phyloP scores from a whole-genome alignment of 202 grass and related monocot genomes.

The Panicum hallii region DNA sequence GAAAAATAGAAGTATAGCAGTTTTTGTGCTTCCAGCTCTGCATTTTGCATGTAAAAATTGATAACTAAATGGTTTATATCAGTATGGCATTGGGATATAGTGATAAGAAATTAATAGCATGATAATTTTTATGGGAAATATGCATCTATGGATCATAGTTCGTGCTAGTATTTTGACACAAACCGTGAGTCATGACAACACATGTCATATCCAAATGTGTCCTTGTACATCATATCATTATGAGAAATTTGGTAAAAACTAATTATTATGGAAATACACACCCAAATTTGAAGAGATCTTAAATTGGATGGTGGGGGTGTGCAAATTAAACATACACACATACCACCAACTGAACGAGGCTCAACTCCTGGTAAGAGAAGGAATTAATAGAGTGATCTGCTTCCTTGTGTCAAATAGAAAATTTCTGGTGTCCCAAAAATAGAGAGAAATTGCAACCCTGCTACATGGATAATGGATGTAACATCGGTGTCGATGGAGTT shows the following conservation, averaged over 20 bases:
- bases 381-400: not conserved
- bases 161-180: not conserved
- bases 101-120: not conserved
- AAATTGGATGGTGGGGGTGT: not conserved
- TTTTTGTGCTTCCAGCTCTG: not conserved
- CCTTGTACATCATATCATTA: not conserved
- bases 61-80: not conserved
- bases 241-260: not conserved
- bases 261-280: not conserved
- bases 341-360: not conserved
- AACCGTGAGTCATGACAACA: not conserved
- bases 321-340: not conserved
- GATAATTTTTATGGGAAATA: not conserved
- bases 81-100: not conserved
- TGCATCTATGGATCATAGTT: not conserved
- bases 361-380: not conserved
- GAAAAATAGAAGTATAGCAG: not conserved
- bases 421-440: slow-evolving; percentile 49
- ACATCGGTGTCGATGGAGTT: slow-evolving; percentile 50
- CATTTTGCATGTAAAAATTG: not conserved
- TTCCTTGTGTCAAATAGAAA: slow-evolving; percentile 31
- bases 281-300: not conserved
- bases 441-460: slow-evolving; percentile 55
- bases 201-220: not conserved
- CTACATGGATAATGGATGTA: slow-evolving; percentile 65